Evolutionary conservation across 2,329 filamentous ascomycete genomes (phyloP), one percentile per base, ranked within the genome.

Genomic region (Sphaerostilbella broomeana): DNA sequence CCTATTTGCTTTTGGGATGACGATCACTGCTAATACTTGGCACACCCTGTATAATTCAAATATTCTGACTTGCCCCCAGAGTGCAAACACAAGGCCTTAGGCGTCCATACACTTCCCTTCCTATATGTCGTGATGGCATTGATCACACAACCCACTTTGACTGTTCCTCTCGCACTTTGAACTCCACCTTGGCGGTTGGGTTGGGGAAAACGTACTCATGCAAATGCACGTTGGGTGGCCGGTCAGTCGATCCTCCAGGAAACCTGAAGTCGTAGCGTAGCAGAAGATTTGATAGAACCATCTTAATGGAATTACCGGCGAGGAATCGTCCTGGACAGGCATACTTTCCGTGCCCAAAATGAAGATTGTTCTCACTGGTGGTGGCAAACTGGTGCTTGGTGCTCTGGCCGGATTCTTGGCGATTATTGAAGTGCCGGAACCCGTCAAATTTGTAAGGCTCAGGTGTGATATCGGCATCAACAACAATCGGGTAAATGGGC

Each of bases 291-390:
- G 67, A 58, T 4, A 75, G 38, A 5, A 72, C 53, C 50, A 75
- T 67, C 53, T 75, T 75, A 15, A 72, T 56, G 51, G 72, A 68
- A 34, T 68, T 63, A 0, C 65, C 61, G 0, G 71, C 70, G 44
- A 73, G 72, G 54, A 75, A 74, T 2, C 70, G 61, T 0, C 71
- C 71, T 1, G 67, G 65, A 38, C 70, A 68, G 4, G 64, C 69
- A 52, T 74, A 69, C 38, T 66, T 60, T 2, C 73, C 73, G 44
- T 74, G 67, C 15, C 74, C 72, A 49, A 77, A 78, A 0, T 65
- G 57, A 13, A 76, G 51, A 47, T 70, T 67, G 6, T 59, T 51
- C 10, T 66, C 56, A 13, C 62, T 64, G 1, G 72, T 74, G 5
- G 67, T 69, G 7, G 72, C 67, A 54, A 76, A 63, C 45, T 65